Percentiles rank a stretch among this genome's conserved stretches.
These are phyloP conservation scores for Tylopilus rubrobrunneus DNA, from an alignment of 768 basidiomycete species.

Conservation along the genomic window DNA sequence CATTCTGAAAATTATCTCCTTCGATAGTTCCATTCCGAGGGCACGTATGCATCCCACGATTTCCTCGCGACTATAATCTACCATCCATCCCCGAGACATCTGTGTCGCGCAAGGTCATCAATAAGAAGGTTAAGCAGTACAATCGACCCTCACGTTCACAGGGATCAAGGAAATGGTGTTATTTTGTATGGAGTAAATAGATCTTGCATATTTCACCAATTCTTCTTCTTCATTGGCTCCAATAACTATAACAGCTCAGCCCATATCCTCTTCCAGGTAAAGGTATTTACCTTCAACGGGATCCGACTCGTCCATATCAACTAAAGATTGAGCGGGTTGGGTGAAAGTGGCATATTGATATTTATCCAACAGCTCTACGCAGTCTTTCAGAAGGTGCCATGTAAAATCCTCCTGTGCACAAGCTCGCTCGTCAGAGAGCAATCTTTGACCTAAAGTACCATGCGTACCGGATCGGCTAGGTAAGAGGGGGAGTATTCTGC, in stretches of 20 bases:
- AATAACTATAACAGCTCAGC: conserved; percentile 17
- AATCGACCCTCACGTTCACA: conserved; percentile 19
- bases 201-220: conserved; percentile 18
- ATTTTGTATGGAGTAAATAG: conserved; percentile 22
- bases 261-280: background rate
- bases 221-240: conserved; percentile 15
- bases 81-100: conserved; percentile 29
- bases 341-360: conserved; percentile 71
- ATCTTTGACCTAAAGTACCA: background rate
- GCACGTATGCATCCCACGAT: conserved; percentile 42
- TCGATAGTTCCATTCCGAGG: conserved; percentile 41
- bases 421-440: conserved; percentile 2
- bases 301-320: conserved; percentile 24
- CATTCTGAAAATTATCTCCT: conserved; percentile 36
- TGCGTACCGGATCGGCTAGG: conserved; percentile 75
- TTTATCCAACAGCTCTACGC: conserved; percentile 57
- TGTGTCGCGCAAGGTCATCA: conserved; percentile 6
- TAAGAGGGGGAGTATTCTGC: conserved; percentile 89
- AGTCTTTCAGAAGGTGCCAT: conserved; percentile 68
- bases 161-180: conserved; percentile 23
- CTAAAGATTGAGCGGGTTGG: conserved; percentile 52
- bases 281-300: conserved; percentile 23
- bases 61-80: conserved; percentile 29
- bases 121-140: background rate
- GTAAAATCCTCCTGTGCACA: conserved; percentile 62